Evolutionary conservation across 805 yeast species (phyloP), one percentile per base, ranked within the genome.

Genomic region (Sugiyamaella lignohabitans): DNA sequence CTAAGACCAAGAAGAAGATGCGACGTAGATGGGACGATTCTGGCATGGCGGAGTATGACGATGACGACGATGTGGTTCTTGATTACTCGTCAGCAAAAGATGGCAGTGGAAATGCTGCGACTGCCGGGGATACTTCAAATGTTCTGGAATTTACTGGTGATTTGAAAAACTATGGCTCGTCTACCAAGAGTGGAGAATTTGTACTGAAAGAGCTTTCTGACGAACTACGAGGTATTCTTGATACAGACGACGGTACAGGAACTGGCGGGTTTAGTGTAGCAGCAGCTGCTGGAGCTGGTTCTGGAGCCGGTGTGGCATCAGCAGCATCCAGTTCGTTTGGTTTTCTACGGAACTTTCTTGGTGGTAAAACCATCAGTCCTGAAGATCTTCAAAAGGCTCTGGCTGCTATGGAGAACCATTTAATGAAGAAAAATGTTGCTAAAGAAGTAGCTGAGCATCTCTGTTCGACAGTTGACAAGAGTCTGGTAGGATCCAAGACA

Each of bases 351-450:
- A 77, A 76, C 17, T 61, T 77, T 43, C 70, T 84, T 42, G 91
- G 93, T 46, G 87, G 87, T 44, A 81, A 80, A 59, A 79, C 76
- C 4, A 73, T 84, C 36, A 72, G 79, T 1, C 73, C 75, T 27
- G 74, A 73, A 11, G 88, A 88, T 59, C 70, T 91, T 47, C 74
- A 74, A 34, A 78, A 80, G 38, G 80, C 87, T 1, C 67, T 85
- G 19, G 72, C 72, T 35, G 78, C 80, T 38, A 74, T 93, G 65
- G 75, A 78, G 46, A 84, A 85, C 48, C 94, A 87, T 57, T 70
- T 91, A 46, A 77, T 93, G 51, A 73, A 82, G 52, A 91, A 89
- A 58, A 91, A 91, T 58, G 93, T 91, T 27, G 93, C 97, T 2
- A 93, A 95, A 8, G 85, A 84, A 48, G 95, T 88, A 2, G 93